A percentile compares a stretch with the other conserved stretches of the same genome.
Conservation (phyloP, 73 alveolate species). For the Tetrahymena thermophila region DNA sequence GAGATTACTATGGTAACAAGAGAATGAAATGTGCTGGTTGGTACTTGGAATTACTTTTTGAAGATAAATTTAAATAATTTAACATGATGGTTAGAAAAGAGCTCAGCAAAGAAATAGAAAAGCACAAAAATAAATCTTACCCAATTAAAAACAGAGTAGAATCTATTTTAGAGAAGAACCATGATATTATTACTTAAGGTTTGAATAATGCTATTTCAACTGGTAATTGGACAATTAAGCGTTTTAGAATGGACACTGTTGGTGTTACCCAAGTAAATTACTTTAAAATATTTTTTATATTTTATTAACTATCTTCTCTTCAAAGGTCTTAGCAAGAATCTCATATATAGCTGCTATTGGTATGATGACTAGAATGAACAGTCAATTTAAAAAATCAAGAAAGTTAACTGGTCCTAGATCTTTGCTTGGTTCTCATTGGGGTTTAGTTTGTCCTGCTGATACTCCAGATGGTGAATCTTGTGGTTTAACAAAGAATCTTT, state of each 20-base stretch:
- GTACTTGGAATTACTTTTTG: slow-evolving; percentile 90
- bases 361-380: slow-evolving; percentile 94
- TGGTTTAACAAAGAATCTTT: slow-evolving; percentile 95
- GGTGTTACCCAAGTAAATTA: slow-evolving; percentile 88
- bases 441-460: slow-evolving; percentile 98
- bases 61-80: slow-evolving; percentile 90
- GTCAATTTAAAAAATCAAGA: slow-evolving; percentile 95
- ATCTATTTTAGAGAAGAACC: not conserved
- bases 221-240: slow-evolving; percentile 97
- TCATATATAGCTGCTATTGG: slow-evolving; percentile 87
- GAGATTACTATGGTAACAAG: slow-evolving; percentile 99
- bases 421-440: slow-evolving; percentile 96
- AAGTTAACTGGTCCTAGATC: slow-evolving; percentile 98
- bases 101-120: slow-evolving; percentile 73
- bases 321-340: slow-evolving; percentile 21
- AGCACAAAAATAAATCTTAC: slow-evolving; percentile 43
- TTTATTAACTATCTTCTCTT: no score
- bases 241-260: slow-evolving; percentile 96
- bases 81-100: slow-evolving; percentile 52
- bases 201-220: slow-evolving; percentile 86
- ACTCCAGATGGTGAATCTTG: slow-evolving; percentile 99
- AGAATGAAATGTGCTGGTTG: slow-evolving; percentile 98
- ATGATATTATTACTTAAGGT: slow-evolving; percentile 65
- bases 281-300: not conserved
- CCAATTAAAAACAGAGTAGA: slow-evolving; percentile 51